Evolutionary conservation across 176 grass and related monocot species (phyloP), one percentile per base, ranked within the genome.

Genomic region (Raddia distichophylla): DNA sequence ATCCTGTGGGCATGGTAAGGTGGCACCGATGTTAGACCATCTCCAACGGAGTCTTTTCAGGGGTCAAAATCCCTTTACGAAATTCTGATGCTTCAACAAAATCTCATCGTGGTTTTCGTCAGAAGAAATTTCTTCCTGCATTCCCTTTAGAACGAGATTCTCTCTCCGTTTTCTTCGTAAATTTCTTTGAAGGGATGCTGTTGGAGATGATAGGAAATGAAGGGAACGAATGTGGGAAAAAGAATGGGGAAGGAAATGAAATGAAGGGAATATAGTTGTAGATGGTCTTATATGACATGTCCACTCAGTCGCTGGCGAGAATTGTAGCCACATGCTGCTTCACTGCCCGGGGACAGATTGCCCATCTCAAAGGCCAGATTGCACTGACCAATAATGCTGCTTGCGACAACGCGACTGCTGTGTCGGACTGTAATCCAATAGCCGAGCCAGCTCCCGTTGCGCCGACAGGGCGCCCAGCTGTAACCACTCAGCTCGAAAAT

Each of bases 381-480:
- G 73, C 67, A 61, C 55, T 69, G 14, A 43, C 61, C 19, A 60
- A 58, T 77, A 69, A 33, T 42, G 73, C 65, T 40, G 37, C 37
- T 40, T 20, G 17, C 53, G 17, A 40, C 16, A 45, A 9, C 6
- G 3, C 19, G 6, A 20, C 54, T 59, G 75, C 42, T 35, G 44
- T 82, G 67, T 60, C 48, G 43, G 53, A 67, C 50, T 19, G 62
- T 69, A 42, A 57, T 13, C 27, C 60, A 40, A 14, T 37, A 64
- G 32, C 20, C 58, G 59, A 84, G 12, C 61, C 75, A 68, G 75
- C 69, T 62, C 76, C 82, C 82, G 46, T 70, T 40, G 17, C 75
- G 47, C 76, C 62, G 69, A 69, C 76, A 89, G 63, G 45, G 17
- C 4, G 20, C 46, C 11, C 1, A 53, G 44, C 60, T 84, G 22